Percentiles rank a stretch among this genome's conserved stretches.
phyloP scores from a whole-genome alignment of 352 stramenopile genomes.

The Globisporangium spiculum region DNA sequence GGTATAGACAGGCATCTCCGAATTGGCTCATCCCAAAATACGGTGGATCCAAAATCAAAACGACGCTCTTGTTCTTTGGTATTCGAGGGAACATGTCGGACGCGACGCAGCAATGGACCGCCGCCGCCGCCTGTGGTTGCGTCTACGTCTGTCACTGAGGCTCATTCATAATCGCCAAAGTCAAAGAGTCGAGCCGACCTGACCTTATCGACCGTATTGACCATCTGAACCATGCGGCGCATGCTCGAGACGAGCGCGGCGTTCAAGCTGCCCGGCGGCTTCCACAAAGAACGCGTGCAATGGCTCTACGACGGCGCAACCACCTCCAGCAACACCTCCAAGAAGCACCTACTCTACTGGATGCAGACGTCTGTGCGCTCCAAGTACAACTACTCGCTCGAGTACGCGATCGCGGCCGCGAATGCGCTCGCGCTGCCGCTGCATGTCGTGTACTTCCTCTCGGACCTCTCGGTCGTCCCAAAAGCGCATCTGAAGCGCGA shows the following conservation, averaged over 20 bases:
- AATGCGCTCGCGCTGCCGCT: slow-evolving; percentile 65
- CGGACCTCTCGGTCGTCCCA: slow-evolving; percentile 45
- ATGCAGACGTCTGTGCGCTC: slow-evolving; percentile 85
- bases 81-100: slow-evolving; percentile 7
- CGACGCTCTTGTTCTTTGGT: slow-evolving; percentile 9
- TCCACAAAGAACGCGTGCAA: slow-evolving; percentile 67
- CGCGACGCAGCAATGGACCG: not conserved
- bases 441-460: slow-evolving; percentile 73
- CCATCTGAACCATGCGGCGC: slow-evolving; percentile 32
- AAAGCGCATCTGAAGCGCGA: slow-evolving; percentile 28
- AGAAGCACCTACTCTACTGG: slow-evolving; percentile 71
- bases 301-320: slow-evolving; percentile 65
- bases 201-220: not conserved
- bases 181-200: too few relatives aligned
- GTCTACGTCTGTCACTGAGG: not conserved
- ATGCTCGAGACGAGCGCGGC: slow-evolving; percentile 37
- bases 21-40: not conserved
- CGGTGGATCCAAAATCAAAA: not conserved
- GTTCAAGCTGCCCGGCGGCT: slow-evolving; percentile 49
- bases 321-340: slow-evolving; percentile 1
- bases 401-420: slow-evolving; percentile 69
- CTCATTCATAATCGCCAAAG: not conserved
- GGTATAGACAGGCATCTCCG: not conserved
- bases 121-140: not conserved
- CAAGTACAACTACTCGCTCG: slow-evolving; percentile 81